These are phyloP conservation scores for Globisporangium iwayamae DNA, from an alignment of 352 stramenopile genomes.

Conservation along the genomic window DNA sequence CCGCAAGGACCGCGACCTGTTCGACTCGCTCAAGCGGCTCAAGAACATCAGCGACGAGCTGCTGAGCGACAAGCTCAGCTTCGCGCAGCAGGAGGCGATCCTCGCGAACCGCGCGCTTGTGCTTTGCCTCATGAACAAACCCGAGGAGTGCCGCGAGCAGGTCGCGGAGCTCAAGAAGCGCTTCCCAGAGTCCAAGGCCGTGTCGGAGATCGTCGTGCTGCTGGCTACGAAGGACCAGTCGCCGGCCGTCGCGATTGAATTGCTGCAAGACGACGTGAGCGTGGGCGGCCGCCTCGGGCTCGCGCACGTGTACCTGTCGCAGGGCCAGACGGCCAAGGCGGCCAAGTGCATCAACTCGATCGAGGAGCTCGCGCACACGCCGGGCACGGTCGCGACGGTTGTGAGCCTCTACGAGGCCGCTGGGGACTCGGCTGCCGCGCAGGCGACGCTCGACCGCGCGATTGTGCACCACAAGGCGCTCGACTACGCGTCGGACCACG, in stretches of 20 bases:
- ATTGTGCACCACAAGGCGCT: conserved; percentile 46
- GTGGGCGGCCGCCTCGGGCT: conserved; percentile 61
- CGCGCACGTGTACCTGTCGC: conserved; percentile 66
- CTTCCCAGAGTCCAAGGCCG: conserved; percentile 53
- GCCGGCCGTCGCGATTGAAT: conserved; percentile 41
- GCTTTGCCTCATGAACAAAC: conserved; percentile 76
- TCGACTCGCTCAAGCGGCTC: conserved; percentile 84
- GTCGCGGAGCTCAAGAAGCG: conserved; percentile 50
- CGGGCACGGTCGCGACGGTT: conserved; percentile 77
- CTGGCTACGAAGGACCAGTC: conserved; percentile 68
- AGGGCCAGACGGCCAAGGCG: conserved; percentile 30
- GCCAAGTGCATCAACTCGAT: conserved; percentile 64
- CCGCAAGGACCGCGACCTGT: conserved; percentile 65
- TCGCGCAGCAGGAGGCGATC: conserved; percentile 65
- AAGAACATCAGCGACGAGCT: conserved; percentile 58
- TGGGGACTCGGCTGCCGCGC: conserved; percentile 43
- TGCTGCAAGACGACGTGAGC: conserved; percentile 42
- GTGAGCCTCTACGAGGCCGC: conserved; percentile 70
- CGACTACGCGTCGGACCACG: conserved; percentile 52
- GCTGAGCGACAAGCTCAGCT: conserved; percentile 57
- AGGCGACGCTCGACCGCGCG: conserved; percentile 47
- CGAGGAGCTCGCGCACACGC: conserved; percentile 51
- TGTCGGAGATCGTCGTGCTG: conserved; percentile 62
- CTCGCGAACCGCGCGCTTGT: conserved; percentile 69
- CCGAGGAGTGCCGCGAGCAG: conserved; percentile 58